Percentiles rank a stretch among this genome's conserved stretches.
Conservation (phyloP, 2,329 filamentous ascomycete species). For the Trichoderma sp. region DNA sequence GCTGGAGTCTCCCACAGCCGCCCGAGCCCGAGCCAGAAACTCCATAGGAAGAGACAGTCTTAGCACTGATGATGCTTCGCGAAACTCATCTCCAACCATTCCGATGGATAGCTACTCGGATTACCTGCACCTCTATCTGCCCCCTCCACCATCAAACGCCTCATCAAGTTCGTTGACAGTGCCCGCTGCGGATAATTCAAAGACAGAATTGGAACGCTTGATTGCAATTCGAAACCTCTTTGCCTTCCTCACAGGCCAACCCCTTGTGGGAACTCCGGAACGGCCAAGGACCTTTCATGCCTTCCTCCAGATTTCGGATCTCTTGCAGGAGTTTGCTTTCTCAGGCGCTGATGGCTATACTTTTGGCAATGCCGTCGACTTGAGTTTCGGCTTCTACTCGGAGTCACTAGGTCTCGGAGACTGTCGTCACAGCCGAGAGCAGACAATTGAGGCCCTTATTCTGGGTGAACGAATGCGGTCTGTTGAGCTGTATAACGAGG, state of each 20-base stretch:
- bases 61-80: slow-evolving; percentile 49
- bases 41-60: slow-evolving; percentile 50
- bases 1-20: slow-evolving; percentile 32
- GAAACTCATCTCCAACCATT: slow-evolving; percentile 38
- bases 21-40: slow-evolving; percentile 41
- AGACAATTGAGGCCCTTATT: slow-evolving; percentile 86
- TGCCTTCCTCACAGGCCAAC: slow-evolving; percentile 62
- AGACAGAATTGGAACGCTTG: slow-evolving; percentile 51
- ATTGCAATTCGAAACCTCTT: slow-evolving; percentile 64
- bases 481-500: slow-evolving; percentile 80
- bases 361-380: slow-evolving; percentile 58
- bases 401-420: slow-evolving; percentile 76
- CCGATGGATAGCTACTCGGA: slow-evolving; percentile 41
- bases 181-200: slow-evolving; percentile 35
- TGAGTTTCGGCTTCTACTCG: slow-evolving; percentile 71
- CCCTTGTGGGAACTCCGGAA: slow-evolving; percentile 56
- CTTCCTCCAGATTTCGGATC: slow-evolving; percentile 52
- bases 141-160: slow-evolving; percentile 41
- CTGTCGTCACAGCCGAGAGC: slow-evolving; percentile 77
- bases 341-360: slow-evolving; percentile 54
- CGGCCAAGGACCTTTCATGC: slow-evolving; percentile 53
- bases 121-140: slow-evolving; percentile 52
- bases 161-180: slow-evolving; percentile 32
- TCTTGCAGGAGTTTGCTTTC: slow-evolving; percentile 59
- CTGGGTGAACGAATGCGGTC: slow-evolving; percentile 85